Evolutionary conservation across 2,329 filamentous ascomycete genomes (phyloP).

Genomic region (Pestalotiopsis sp.): DNA sequence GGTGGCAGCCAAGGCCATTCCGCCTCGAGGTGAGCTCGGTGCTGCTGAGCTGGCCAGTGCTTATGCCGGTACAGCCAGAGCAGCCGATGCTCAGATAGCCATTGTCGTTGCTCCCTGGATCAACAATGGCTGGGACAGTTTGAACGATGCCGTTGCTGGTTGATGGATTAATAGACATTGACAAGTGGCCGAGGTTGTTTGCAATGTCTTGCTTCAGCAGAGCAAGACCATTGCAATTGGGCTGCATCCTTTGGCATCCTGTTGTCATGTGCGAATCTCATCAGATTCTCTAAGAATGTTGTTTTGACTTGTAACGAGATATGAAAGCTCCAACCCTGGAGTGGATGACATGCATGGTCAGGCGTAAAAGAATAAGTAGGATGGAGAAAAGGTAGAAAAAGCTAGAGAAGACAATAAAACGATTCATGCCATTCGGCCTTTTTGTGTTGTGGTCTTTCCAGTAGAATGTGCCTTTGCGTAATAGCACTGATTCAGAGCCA

Average conservation of each 20-base stretch:
- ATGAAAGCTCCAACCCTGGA: background rate
- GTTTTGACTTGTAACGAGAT: background rate
- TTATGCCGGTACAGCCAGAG: conserved; percentile 72
- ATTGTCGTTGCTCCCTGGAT: conserved; percentile 84
- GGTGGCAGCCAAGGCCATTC: conserved; percentile 74
- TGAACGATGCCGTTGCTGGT: conserved; percentile 43
- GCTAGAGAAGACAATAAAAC: too few species aligned
- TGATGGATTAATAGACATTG: conserved; percentile 15
- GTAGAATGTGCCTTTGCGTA: too few species aligned
- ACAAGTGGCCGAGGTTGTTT: background rate
- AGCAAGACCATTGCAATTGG: too few species aligned
- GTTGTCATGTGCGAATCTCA: background rate
- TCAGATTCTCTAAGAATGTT: background rate
- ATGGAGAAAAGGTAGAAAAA: background rate
- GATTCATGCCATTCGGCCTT: too few species aligned
- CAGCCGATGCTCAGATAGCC: conserved; percentile 75
- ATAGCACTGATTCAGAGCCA: too few species aligned
- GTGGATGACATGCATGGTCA: background rate
- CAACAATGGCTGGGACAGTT: conserved; percentile 62
- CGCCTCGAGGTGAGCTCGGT: conserved; percentile 69
- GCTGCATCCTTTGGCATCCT: background rate
- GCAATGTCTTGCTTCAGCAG: background rate
- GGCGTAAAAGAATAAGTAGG: background rate
- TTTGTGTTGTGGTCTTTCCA: too few species aligned
- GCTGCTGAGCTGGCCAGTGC: conserved; percentile 72